Conservation (phyloP, 108 stramenopile genomes). For the Nitzschia sp. region DNA sequence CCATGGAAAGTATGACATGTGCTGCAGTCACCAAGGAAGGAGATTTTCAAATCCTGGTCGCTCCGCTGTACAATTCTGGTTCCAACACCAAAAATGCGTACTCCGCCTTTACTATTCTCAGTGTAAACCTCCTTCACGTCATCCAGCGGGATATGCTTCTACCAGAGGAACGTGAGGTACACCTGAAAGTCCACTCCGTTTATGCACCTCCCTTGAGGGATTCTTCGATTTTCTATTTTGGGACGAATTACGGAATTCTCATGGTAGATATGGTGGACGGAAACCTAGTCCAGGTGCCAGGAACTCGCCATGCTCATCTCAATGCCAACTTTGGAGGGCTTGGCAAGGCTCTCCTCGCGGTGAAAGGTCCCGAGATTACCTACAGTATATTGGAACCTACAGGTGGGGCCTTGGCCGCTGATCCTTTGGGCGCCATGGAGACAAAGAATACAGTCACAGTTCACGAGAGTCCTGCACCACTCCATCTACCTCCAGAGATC, state of each 20-base stretch:
- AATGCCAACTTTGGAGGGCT: slow-evolving; percentile 38
- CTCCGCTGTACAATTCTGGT: slow-evolving; percentile 24
- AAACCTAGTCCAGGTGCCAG: slow-evolving; percentile 31
- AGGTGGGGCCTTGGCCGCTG: slow-evolving; percentile 10
- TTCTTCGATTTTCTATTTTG: slow-evolving; percentile 29
- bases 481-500: slow-evolving; percentile 44
- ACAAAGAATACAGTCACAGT: slow-evolving; percentile 35
- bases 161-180: slow-evolving; percentile 11
- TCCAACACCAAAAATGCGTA: slow-evolving; percentile 23
- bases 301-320: slow-evolving; percentile 46
- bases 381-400: slow-evolving; percentile 38
- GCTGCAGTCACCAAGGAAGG: slow-evolving; percentile 42
- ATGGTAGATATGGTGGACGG: slow-evolving; percentile 40
- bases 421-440: slow-evolving; percentile 31
- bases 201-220: slow-evolving; percentile 21
- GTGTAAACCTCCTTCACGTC: slow-evolving; percentile 23
- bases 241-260: slow-evolving; percentile 39
- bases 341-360: slow-evolving; percentile 37
- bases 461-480: slow-evolving; percentile 49
- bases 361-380: slow-evolving; percentile 32
- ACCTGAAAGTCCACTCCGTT: slow-evolving; percentile 36
- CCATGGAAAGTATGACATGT: slow-evolving; percentile 30
- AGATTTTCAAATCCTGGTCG: slow-evolving; percentile 39
- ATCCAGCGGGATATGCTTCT: slow-evolving; percentile 28
- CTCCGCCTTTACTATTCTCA: slow-evolving; percentile 20